A percentile compares a stretch with the other conserved stretches of the same genome.
phyloP scores from a whole-genome alignment of 768 basidiomycete genomes.

The Tulasnella sp. region DNA sequence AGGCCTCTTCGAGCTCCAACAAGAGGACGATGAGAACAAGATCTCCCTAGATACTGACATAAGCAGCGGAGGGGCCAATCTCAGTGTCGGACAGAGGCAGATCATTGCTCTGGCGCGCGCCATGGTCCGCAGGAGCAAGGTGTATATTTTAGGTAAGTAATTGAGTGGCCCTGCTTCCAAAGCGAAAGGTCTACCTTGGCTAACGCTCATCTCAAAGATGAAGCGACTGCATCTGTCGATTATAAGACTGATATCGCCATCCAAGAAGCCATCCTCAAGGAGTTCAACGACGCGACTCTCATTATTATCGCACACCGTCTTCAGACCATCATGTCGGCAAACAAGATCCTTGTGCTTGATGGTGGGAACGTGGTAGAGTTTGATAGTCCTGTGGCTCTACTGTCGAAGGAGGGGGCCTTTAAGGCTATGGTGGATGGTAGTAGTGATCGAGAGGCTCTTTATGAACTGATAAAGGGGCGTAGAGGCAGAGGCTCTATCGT shows the following conservation, averaged over 20 bases:
- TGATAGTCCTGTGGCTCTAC: slow-evolving; percentile 40
- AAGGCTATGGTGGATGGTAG: slow-evolving; percentile 48
- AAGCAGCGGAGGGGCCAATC: slow-evolving; percentile 30
- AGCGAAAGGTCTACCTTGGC: background rate
- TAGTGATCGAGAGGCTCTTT: slow-evolving; percentile 39
- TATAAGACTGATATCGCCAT: slow-evolving; percentile 47
- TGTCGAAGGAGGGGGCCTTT: slow-evolving; percentile 43
- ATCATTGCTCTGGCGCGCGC: no score
- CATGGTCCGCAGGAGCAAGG: slow-evolving; percentile 27
- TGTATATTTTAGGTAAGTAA: slow-evolving; percentile 18
- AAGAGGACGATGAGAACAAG: slow-evolving; percentile 11
- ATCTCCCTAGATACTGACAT: slow-evolving; percentile 28
- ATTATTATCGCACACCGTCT: slow-evolving; percentile 50
- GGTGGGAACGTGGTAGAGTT: slow-evolving; percentile 47
- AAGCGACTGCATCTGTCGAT: slow-evolving; percentile 28
- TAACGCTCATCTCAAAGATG: slow-evolving; percentile 4
- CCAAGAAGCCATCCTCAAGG: slow-evolving; percentile 42
- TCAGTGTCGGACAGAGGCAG: slow-evolving; percentile 34
- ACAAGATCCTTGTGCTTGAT: slow-evolving; percentile 45
- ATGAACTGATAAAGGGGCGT: slow-evolving; percentile 21
- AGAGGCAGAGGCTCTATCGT: no score
- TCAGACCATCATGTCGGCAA: slow-evolving; percentile 49
- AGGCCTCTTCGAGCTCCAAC: slow-evolving; percentile 25
- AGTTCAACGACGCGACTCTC: slow-evolving; percentile 38
- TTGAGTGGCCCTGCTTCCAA: background rate